These are phyloP conservation scores for Lactifluus subvellereus DNA, from an alignment of 768 basidiomycete species.

Conservation along the genomic window DNA sequence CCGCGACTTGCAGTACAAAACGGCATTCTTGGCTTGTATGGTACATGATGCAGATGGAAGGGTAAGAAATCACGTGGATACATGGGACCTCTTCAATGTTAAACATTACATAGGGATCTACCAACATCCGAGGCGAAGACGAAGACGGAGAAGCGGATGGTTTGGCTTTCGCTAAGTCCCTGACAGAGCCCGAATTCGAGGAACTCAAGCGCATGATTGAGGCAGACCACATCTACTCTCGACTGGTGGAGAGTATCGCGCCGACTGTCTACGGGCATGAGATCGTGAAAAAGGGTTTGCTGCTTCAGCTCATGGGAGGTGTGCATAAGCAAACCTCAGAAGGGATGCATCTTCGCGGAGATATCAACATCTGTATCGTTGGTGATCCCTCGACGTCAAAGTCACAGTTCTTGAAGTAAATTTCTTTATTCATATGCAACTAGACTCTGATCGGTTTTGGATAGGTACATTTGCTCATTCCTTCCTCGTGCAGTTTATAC, in stretches of 20 bases:
- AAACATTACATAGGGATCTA: constrained; percentile 50
- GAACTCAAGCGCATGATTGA: constrained; percentile 94
- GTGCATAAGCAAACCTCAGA: constrained; percentile 96
- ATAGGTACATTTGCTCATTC: constrained; percentile 95
- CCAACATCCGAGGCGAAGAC: constrained; percentile 87
- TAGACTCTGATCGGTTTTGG: constrained; percentile 1
- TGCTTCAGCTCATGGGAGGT: constrained; percentile 96
- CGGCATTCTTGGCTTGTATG: constrained; percentile 98
- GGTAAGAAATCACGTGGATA: constrained; percentile 43
- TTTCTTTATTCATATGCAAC: constrained; percentile 16
- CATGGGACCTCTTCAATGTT: not conserved
- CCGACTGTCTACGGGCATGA: constrained; percentile 99
- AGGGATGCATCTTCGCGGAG: constrained; percentile 97
- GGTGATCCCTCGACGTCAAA: constrained; percentile 98
- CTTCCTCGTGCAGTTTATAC: constrained; percentile 97
- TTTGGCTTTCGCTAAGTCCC: constrained; percentile 79
- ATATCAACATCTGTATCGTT: constrained; percentile 97
- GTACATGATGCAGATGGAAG: constrained; percentile 85
- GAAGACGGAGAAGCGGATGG: constrained; percentile 72
- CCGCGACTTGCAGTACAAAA: constrained; percentile 95
- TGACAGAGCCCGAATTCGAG: constrained; percentile 92
- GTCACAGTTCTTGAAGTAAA: constrained; percentile 96
- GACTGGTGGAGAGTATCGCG: constrained; percentile 90
- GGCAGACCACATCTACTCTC: constrained; percentile 89
- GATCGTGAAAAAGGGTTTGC: constrained; percentile 95